These are phyloP conservation scores for Cladosporium sp. DNA, from an alignment of 2,329 filamentous ascomycete genomes.

Conservation along the genomic window DNA sequence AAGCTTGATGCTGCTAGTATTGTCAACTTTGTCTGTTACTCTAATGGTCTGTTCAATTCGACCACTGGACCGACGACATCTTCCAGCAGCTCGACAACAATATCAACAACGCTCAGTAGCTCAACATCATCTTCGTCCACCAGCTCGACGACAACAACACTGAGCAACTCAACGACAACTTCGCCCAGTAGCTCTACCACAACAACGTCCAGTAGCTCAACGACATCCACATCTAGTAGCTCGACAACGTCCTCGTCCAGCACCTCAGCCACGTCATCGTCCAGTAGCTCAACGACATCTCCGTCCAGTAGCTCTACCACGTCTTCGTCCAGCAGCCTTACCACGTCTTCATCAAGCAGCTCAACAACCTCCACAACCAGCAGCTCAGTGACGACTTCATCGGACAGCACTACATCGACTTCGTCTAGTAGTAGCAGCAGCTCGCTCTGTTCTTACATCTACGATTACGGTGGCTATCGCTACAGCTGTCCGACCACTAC, in stretches of 20 bases:
- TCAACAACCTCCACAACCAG: neutral
- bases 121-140: neutral
- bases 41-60: neutral
- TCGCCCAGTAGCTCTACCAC: neutral
- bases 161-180: neutral
- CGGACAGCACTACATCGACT: neutral
- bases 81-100: neutral
- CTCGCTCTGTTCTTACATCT: neutral
- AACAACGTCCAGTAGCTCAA: neutral
- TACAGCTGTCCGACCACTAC: neutral
- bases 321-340: neutral
- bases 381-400: neutral
- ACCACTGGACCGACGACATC: neutral
- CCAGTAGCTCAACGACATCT: neutral
- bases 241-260: neutral
- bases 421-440: neutral
- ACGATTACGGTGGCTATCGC: neutral
- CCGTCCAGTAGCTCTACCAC: neutral
- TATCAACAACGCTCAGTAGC: neutral
- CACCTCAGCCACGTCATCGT: neutral
- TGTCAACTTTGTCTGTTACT: slow-evolving; percentile 1
- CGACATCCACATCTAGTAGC: neutral
- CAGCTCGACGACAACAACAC: neutral
- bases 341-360: neutral
- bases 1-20: neutral